Percentiles rank a stretch among this genome's conserved stretches.
Conservation (phyloP, 139 green algal species). For the Chlamydomonas eustigma region DNA sequence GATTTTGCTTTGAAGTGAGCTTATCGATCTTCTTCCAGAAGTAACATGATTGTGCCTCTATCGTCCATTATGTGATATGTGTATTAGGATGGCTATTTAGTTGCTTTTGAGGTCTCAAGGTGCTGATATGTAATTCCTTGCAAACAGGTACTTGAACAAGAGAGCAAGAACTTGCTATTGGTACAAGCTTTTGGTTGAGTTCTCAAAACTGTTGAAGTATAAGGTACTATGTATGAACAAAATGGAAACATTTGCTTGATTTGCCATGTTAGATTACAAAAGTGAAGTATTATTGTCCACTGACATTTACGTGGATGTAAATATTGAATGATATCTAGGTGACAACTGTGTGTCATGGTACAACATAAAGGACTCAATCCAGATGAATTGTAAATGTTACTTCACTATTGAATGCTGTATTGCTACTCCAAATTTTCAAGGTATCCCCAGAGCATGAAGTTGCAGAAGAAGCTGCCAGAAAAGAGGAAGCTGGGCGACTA, state of each 20-base stretch:
- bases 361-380: no score
- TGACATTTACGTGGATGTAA: not conserved
- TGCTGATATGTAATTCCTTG: not conserved
- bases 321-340: constrained; percentile 4
- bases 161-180: constrained; percentile 18
- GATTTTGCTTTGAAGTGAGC: constrained; percentile 7
- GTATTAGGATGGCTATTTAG: no score
- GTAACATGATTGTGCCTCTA: no score
- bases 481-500: not conserved
- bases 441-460: constrained; percentile 2
- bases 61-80: no score
- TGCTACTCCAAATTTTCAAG: not conserved
- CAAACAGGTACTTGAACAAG: constrained; percentile 17
- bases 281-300: no score
- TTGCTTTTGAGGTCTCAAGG: no score
- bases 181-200: constrained; percentile 14
- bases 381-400: no score
- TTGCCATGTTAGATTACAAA: not conserved
- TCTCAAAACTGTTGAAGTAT: constrained; percentile 18
- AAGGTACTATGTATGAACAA: not conserved
- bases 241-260: not conserved
- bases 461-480: not conserved
- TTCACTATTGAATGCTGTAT: not conserved
- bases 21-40: no score
- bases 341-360: not conserved